A percentile compares a stretch with the other conserved stretches of the same genome.
These are phyloP conservation scores for Populus davidiana DNA, from an alignment of 345 rosid species.

Conservation along the genomic window DNA sequence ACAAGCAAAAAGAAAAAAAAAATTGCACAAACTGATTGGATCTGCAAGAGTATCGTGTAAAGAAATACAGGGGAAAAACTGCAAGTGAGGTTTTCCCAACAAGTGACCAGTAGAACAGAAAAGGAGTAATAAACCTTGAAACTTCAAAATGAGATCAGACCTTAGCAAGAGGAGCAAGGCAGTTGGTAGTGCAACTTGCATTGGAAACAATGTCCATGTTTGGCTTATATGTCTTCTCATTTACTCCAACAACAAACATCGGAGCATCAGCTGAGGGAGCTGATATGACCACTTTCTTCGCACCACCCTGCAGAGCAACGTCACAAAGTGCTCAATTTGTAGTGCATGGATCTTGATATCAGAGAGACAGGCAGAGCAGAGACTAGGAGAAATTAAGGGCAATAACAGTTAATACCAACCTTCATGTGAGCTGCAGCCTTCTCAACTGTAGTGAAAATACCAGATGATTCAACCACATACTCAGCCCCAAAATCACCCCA, in stretches of 20 bases:
- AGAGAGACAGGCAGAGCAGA: neutral
- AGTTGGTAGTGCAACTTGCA: slow-evolving; percentile 99
- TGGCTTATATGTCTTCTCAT: slow-evolving; percentile 76
- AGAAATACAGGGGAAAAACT: neutral
- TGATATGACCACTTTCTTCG: slow-evolving; percentile 90
- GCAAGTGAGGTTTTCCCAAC: neutral
- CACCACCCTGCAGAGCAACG: slow-evolving; percentile 69
- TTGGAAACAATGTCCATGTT: slow-evolving; percentile 95
- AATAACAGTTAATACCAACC: slow-evolving; percentile 35
- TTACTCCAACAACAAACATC: slow-evolving; percentile 99
- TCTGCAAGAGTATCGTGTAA: neutral
- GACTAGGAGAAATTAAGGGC: neutral
- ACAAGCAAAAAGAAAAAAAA: neutral
- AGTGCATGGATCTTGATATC: neutral
- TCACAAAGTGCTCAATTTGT: neutral
- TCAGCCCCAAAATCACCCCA: slow-evolving; percentile 95
- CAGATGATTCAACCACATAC: slow-evolving; percentile 92
- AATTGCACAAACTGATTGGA: neutral
- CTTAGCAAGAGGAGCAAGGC: slow-evolving; percentile 99
- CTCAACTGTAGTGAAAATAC: slow-evolving; percentile 77
- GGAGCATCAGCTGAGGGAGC: slow-evolving; percentile 99
- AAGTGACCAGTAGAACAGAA: neutral
- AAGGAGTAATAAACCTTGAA: slow-evolving; percentile 4
- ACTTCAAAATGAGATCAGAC: slow-evolving; percentile 34
- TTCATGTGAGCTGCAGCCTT: slow-evolving; percentile 85